Conservation (phyloP, 177 flowering plant genomes). For the Vitis hybrid region DNA sequence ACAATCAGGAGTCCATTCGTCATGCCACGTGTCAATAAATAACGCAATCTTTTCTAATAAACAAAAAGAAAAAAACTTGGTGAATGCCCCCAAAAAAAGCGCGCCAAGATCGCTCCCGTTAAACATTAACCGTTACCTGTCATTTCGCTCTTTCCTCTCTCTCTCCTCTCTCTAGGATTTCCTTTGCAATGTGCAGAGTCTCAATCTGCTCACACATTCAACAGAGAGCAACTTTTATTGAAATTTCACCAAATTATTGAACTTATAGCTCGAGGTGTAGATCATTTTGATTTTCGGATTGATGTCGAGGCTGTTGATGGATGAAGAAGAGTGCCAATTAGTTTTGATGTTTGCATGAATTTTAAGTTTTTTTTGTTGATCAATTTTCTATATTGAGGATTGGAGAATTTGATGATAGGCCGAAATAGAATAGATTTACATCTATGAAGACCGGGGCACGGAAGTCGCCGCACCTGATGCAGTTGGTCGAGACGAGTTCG, state of each 20-base stretch:
- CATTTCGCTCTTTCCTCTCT: constrained; percentile 20
- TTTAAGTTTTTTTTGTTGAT: neutral
- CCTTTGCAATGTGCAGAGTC: neutral
- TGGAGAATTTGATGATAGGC: constrained; percentile 43
- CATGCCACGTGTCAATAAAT: too few species aligned
- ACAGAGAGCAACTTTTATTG: too few species aligned
- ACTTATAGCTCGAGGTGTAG: too few species aligned
- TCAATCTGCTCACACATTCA: neutral
- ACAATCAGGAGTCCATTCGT: too few species aligned
- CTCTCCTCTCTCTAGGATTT: constrained; percentile 13
- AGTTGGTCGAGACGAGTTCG: constrained; percentile 25
- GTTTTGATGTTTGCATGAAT: neutral
- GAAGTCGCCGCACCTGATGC: constrained; percentile 46
- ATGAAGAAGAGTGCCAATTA: too few species aligned
- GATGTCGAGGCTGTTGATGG: too few species aligned
- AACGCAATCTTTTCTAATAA: too few species aligned
- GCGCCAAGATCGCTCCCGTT: constrained; percentile 37
- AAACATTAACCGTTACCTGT: constrained; percentile 16
- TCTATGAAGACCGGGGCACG: constrained; percentile 60
- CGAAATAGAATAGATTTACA: constrained; percentile 32
- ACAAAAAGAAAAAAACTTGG: neutral
- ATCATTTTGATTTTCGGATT: too few species aligned
- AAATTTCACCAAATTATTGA: too few species aligned
- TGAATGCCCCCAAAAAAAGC: constrained; percentile 18
- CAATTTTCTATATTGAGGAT: neutral